Evolutionary conservation across 257 asterid species (phyloP), one percentile per base, ranked within the genome.

Genomic region (Rauvolfia tetraphylla): DNA sequence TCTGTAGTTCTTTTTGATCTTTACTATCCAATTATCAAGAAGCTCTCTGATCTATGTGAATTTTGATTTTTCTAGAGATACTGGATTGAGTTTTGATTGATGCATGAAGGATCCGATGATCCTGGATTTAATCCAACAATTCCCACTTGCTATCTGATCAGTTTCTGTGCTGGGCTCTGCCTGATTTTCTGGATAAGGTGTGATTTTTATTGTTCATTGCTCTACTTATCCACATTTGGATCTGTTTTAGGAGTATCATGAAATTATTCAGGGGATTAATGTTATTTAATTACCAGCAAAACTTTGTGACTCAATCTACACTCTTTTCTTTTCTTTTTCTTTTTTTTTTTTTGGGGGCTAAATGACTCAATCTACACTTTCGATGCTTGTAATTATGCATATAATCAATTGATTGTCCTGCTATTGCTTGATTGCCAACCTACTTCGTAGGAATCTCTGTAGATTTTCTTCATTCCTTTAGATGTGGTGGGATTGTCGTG

Each of bases 41-140:
- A 80, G 72, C 79, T 59, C 63, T 85, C 86, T 87, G 89, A 92
- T 92, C 90, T 86, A 73, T 72, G 59, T 81, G 86, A 87, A 84
- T 85, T 86, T 13, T 84, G 87, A 25, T 79, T 80, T 83, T 81
- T 27, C 17, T 83, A 80, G 85, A 80, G 76, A 46, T 69, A 66
- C 75, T 49, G 73, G 82, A 79, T 79, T 88, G 88, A 86, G 85
- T 84, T 88, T 76, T 72, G 77, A 78, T 83, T 69, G 88, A 80
- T 90, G 90, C 85, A 83, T 86, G 84, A 83, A 81, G 88, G 96
- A 92, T 90, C 95, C 87, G 83, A 87, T 87, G 88, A 65, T 86
- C 82, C 81, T 75, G 71, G 77, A 86, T 87, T 83, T 79, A 84
- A 83, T 83, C 87, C 86, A 75, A 83, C 85, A 79, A 80, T 83